Evolutionary conservation across 2,329 filamentous ascomycete genomes (phyloP), one percentile per base, ranked within the genome.

Genomic region (Diplocarpon mali): DNA sequence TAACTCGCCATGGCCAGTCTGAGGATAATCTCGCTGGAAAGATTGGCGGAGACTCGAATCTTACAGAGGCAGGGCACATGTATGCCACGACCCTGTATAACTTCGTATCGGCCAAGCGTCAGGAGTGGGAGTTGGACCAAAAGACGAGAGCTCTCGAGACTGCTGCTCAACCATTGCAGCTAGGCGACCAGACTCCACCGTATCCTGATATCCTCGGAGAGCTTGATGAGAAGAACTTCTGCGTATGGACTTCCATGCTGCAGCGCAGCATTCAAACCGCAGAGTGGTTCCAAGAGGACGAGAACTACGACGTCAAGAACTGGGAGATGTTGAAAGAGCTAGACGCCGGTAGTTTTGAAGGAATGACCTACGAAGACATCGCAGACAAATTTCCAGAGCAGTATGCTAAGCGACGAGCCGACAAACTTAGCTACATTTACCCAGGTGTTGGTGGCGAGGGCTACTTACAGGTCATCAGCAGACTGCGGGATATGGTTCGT

Each of bases 251-350:
- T 0, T 94, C 86, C 2, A 96, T 96, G 90, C 76, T 98, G 51
- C 83, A 85, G 61, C 84, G 92, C 52, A 88, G 85, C 48, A 81
- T 92, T 40, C 80, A 95, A 60, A 93, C 89, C 0, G 88, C 84
- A 0, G 80, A 92, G 52, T 83, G 84, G 62, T 98, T 96, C 62
- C 85, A 94, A 54, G 73, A 70, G 0, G 92, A 96, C 53, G 90
- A 96, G 16, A 86, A 95, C 43, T 95, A 90, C 62, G 92, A 96
- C 54, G 81, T 93, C 56, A 98, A 98, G 69, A 85, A 94, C 55
- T 95, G 90, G 87, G 85, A 89, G 59, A 94, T 95, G 86, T 75
- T 98, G 41, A 94, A 98, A 60, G 92, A 98, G 65, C 77, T 98
- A 39, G 93, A 96, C 57, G 83, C 90, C 0, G 92, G 92, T 12